phyloP scores from a whole-genome alignment of 2,329 filamentous ascomycete genomes.

The Thermochaetoides dissita region DNA sequence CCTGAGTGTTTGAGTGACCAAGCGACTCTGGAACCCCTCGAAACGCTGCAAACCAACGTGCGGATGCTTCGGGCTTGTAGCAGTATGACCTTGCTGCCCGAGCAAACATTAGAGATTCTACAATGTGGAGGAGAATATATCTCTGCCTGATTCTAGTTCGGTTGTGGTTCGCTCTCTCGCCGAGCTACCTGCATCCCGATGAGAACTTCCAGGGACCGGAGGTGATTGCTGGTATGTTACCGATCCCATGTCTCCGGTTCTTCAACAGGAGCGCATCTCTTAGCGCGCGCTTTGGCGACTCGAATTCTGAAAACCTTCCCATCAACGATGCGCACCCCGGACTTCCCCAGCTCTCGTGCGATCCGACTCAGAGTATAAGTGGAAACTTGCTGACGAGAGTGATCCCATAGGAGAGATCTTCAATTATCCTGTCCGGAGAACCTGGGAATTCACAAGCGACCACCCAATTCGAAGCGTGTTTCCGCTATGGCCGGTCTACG shows the following conservation, averaged over 20 bases:
- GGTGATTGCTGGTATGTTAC: conserved; percentile 69
- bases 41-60: too few species aligned
- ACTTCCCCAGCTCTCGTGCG: too few species aligned
- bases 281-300: too few species aligned
- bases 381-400: conserved; percentile 4
- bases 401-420: conserved; percentile 64
- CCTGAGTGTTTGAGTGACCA: too few species aligned
- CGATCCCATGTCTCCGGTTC: background rate
- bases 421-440: conserved; percentile 73
- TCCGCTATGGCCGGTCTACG: conserved; percentile 90
- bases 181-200: conserved; percentile 95
- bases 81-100: too few species aligned
- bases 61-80: conserved; percentile 12
- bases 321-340: too few species aligned
- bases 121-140: conserved; percentile 87
- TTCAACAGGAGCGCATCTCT: background rate
- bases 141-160: conserved; percentile 72
- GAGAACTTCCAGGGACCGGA: conserved; percentile 99
- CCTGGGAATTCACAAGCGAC: conserved; percentile 90
- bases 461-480: conserved; percentile 90
- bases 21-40: too few species aligned
- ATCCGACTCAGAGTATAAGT: too few species aligned
- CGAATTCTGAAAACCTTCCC: too few species aligned
- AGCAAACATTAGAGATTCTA: too few species aligned
- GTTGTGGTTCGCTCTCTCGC: conserved; percentile 84